phyloP scores from a whole-genome alignment of 2,329 filamentous ascomycete genomes.

The Colletotrichum costaricense region DNA sequence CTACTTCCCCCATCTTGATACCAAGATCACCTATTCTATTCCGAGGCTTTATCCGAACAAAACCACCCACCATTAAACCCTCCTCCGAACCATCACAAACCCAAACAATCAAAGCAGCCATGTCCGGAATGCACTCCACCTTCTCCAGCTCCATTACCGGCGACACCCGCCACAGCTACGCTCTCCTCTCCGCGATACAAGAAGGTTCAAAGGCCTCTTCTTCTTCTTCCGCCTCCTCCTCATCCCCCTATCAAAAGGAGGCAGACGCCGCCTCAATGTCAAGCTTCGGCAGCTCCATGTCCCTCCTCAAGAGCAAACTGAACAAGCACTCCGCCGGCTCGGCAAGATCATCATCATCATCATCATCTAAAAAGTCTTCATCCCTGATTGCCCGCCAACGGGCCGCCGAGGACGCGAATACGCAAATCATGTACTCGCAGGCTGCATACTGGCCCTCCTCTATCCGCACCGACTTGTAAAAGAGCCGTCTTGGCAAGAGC shows the following conservation, averaged over 20 bases:
- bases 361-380: slow-evolving; percentile 17
- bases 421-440: not conserved
- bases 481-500: not conserved
- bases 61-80: not conserved
- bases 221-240: not conserved
- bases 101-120: not conserved
- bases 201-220: not conserved
- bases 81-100: not conserved
- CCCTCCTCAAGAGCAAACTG: slow-evolving; percentile 19
- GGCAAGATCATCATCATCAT: not conserved
- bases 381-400: slow-evolving; percentile 26
- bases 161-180: slow-evolving; percentile 28
- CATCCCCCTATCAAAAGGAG: slow-evolving; percentile 10
- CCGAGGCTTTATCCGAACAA: not conserved
- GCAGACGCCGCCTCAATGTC: slow-evolving; percentile 31
- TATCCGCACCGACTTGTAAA: slow-evolving; percentile 13
- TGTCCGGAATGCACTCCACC: slow-evolving; percentile 32
- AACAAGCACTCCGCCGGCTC: not conserved
- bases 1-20: not conserved
- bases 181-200: slow-evolving; percentile 23
- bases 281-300: slow-evolving; percentile 35
- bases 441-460: not conserved
- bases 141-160: slow-evolving; percentile 32
- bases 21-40: not conserved
- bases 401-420: slow-evolving; percentile 21